These are phyloP conservation scores for Macrolepiota dolichaula DNA, from an alignment of 768 basidiomycete species.

Conservation along the genomic window DNA sequence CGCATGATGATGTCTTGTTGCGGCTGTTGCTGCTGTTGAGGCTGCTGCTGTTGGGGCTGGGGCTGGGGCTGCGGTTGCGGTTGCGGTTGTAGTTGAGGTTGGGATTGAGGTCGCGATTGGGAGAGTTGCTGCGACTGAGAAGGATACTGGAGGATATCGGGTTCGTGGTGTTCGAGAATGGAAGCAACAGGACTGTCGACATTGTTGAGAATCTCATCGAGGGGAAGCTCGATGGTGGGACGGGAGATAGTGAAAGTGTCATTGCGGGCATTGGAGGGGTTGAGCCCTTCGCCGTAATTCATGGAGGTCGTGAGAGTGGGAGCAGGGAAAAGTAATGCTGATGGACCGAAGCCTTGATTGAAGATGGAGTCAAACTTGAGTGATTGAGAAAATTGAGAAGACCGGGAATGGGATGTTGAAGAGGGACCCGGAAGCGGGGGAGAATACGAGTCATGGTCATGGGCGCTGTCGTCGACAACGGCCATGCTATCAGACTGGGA, in stretches of 20 bases:
- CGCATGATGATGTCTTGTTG: constrained; percentile 29
- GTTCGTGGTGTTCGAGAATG: constrained; percentile 16
- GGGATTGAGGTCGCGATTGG: constrained; percentile 9
- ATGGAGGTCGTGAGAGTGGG: constrained; percentile 65
- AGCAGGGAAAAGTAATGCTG: constrained; percentile 65
- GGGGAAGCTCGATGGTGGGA: constrained; percentile 81
- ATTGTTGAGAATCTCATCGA: constrained; percentile 74
- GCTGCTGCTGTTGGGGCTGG: constrained; percentile 7
- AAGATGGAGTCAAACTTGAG: constrained; percentile 77
- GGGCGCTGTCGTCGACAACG: constrained; percentile 25
- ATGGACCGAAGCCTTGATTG: constrained; percentile 71
- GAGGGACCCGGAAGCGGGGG: constrained; percentile 26
- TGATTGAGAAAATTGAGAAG: constrained; percentile 21
- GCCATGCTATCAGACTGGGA: constrained; percentile 19
- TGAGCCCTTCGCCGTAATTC: constrained; percentile 78
- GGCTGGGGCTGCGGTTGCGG: constrained; percentile 15
- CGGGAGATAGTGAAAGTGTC: constrained; percentile 62
- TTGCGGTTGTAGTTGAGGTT: constrained; percentile 18
- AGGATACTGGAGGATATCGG: neutral
- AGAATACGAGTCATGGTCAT: constrained; percentile 26
- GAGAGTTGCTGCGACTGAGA: neutral
- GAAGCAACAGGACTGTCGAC: constrained; percentile 32
- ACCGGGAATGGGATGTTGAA: neutral
- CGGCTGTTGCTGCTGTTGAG: constrained; percentile 25
- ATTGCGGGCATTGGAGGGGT: constrained; percentile 36